Conservation (phyloP, 768 basidiomycete genomes). For the Arthromyces matolae region DNA sequence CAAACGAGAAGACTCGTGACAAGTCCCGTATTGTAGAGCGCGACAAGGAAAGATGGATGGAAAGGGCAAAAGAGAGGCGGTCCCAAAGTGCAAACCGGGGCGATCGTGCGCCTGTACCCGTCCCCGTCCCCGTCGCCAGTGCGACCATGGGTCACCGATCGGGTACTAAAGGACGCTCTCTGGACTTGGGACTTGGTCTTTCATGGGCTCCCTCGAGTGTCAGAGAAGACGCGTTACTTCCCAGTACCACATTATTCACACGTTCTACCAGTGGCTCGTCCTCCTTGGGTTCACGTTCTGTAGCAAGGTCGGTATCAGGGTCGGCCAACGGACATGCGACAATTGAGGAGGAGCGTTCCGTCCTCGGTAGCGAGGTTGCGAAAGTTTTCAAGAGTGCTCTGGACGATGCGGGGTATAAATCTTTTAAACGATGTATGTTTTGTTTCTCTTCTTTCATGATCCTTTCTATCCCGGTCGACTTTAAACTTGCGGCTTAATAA, state of each 20-base stretch:
- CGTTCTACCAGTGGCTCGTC: conserved; percentile 31
- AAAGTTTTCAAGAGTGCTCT: conserved; percentile 44
- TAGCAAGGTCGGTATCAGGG: conserved; percentile 19
- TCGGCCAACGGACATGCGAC: conserved; percentile 19
- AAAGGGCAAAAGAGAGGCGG: conserved; percentile 25
- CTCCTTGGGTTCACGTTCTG: conserved; percentile 14
- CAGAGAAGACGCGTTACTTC: conserved; percentile 62
- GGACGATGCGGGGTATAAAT: conserved; percentile 41
- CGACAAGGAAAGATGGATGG: conserved; percentile 29
- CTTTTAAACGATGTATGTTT: conserved; percentile 64
- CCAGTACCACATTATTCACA: conserved; percentile 37
- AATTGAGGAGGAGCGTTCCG: conserved; percentile 23
- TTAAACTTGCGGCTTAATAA: conserved; percentile 15
- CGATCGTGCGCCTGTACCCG: conserved; percentile 32
- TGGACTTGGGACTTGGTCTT: conserved; percentile 67
- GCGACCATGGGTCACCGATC: conserved; percentile 37
- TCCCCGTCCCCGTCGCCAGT: conserved; percentile 17
- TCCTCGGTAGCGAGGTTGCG: conserved; percentile 43
- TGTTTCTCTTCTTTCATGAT: conserved; percentile 5
- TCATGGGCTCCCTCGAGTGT: conserved; percentile 71
- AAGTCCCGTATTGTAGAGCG: conserved; percentile 13
- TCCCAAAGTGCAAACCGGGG: conserved; percentile 18
- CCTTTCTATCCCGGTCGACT: too few relatives aligned
- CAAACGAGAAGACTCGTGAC: conserved; percentile 15
- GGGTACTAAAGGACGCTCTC: conserved; percentile 60